These are phyloP conservation scores for Yamadazyma friedrichii DNA, from an alignment of 1,139 yeast genomes.

Conservation along the genomic window DNA sequence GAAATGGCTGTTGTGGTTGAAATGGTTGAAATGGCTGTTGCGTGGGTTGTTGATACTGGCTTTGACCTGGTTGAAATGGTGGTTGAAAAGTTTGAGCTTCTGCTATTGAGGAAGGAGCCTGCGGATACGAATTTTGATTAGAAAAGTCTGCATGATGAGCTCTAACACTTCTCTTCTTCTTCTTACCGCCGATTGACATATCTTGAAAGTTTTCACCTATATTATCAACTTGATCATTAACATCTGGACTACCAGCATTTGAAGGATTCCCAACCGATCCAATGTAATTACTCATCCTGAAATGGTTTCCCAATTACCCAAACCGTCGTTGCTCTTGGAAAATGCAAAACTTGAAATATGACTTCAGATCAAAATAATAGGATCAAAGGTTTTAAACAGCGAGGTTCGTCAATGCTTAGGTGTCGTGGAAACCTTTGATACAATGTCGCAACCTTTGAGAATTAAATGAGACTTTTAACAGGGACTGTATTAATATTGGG, in stretches of 20 bases:
- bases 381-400: no score
- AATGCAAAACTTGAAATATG: no score
- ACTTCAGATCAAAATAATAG: no score
- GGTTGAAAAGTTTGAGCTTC: not conserved
- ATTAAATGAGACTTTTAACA: no score
- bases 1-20: not conserved
- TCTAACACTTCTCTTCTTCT: conserved; percentile 43
- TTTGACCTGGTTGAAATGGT: not conserved
- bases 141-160: conserved; percentile 35
- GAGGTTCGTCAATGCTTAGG: no score
- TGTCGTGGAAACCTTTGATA: no score
- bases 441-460: no score
- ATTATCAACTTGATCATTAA: not conserved
- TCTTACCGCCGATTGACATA: conserved; percentile 8
- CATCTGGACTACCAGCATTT: not conserved
- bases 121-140: not conserved
- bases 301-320: no score
- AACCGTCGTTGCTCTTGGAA: no score
- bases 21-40: not conserved
- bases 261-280: no score
- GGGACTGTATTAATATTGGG: no score
- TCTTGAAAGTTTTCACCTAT: conserved; percentile 1
- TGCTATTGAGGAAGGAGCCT: not conserved
- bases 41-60: not conserved
- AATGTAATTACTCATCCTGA: no score